phyloP scores from a whole-genome alignment of 352 stramenopile species.

The Globisporangium cederbergense region DNA sequence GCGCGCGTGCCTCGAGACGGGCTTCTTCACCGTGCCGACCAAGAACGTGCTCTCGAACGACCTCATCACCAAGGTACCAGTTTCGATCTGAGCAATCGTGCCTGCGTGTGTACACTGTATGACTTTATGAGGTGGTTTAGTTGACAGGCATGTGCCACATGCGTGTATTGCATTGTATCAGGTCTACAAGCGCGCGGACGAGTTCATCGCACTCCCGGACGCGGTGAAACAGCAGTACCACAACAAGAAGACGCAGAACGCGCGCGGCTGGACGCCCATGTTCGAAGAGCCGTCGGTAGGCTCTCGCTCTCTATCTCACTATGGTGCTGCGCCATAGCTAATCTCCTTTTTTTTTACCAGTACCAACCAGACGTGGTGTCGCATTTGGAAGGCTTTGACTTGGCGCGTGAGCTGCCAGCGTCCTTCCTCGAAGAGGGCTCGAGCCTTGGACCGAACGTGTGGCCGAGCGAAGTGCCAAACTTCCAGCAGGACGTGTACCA shows the following conservation, averaged over 20 bases:
- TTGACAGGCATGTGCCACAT: not conserved
- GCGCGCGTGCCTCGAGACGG: conserved; percentile 47
- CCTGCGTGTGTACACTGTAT: not conserved
- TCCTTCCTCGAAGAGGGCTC: conserved; percentile 56
- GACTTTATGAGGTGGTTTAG: not conserved
- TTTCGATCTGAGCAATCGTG: not conserved
- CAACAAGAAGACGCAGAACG: conserved; percentile 70
- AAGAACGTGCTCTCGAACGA: conserved; percentile 44
- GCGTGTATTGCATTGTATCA: conserved; percentile 1
- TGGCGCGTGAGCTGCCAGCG: conserved; percentile 53
- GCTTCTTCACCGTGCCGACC: conserved; percentile 81
- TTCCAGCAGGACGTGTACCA: conserved; percentile 70
- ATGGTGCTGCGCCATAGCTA: not conserved
- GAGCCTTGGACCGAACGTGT: conserved; percentile 76
- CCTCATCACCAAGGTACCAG: conserved; percentile 44
- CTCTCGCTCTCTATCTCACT: not conserved
- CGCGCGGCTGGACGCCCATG: conserved; percentile 76
- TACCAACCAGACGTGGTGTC: conserved; percentile 79
- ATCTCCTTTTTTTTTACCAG: conserved; percentile 18
- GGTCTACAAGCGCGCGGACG: conserved; percentile 61
- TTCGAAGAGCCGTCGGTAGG: conserved; percentile 79
- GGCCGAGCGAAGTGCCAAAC: conserved; percentile 51
- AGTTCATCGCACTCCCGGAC: conserved; percentile 63
- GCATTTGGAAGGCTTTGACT: conserved; percentile 72
- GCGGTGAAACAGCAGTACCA: conserved; percentile 73